A percentile compares a stretch with the other conserved stretches of the same genome.
These are phyloP conservation scores for Zygosaccharomyces sapae DNA, from an alignment of 1,139 yeast genomes.

Conservation along the genomic window DNA sequence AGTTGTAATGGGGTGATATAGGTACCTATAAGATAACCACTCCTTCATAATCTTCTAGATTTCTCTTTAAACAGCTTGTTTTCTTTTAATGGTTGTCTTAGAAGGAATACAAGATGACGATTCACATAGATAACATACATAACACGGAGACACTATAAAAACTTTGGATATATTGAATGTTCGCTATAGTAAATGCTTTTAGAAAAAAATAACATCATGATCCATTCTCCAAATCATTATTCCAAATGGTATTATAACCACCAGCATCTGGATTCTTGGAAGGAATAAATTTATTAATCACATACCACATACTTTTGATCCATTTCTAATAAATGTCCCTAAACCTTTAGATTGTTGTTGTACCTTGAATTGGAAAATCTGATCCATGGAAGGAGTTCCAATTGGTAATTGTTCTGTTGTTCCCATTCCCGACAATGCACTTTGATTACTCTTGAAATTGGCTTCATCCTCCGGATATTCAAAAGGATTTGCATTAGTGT, in stretches of 20 bases:
- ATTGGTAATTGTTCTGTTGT: constrained; percentile 13
- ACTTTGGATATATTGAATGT: neutral
- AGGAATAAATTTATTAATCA: constrained; percentile 19
- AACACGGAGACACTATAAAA: neutral
- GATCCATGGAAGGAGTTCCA: constrained; percentile 22
- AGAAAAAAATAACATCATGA: neutral
- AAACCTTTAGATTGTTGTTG: constrained; percentile 13
- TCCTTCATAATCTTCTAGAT: constrained; percentile 5
- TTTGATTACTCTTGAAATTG: constrained; percentile 17
- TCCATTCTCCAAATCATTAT: constrained; percentile 9
- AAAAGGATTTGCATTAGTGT: constrained; percentile 36
- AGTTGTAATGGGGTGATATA: constrained; percentile 11
- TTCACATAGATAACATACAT: too few species aligned
- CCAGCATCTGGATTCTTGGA: constrained; percentile 13
- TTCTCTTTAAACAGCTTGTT: too few species aligned
- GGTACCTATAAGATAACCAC: constrained; percentile 15
- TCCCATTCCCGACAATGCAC: constrained; percentile 15
- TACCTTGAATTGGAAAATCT: constrained; percentile 20
- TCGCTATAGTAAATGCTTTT: neutral
- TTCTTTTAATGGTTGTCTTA: neutral
- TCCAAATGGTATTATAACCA: constrained; percentile 21
- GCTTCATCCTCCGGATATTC: constrained; percentile 20
- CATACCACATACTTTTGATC: constrained; percentile 20
- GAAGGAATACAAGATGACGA: too few species aligned
- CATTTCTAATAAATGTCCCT: constrained; percentile 20